Percentiles rank a stretch among this genome's conserved stretches.
Conservation (phyloP, 805 yeast species). For the Pichia phayaonensis region DNA sequence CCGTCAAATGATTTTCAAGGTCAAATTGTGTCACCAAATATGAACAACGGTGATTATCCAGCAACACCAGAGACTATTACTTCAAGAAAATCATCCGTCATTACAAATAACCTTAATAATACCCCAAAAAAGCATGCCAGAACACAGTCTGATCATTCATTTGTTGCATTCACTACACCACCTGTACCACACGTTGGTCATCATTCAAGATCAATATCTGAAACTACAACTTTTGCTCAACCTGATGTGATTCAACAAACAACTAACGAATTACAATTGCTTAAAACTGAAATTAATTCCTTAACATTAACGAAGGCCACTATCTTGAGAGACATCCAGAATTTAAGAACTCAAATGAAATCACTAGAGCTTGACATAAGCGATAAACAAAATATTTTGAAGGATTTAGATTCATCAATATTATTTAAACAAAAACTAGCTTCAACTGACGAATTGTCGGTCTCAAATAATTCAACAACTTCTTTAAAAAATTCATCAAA, state of each 20-base stretch:
- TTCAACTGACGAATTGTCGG: slow-evolving; percentile 3
- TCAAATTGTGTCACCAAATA: not conserved
- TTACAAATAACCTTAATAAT: not conserved
- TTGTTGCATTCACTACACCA: slow-evolving; percentile 35
- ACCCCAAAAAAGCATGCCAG: slow-evolving; percentile 16
- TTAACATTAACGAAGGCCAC: slow-evolving; percentile 34
- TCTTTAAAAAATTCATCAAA: slow-evolving; percentile 7
- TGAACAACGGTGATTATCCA: not conserved
- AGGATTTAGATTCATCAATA: slow-evolving; percentile 12
- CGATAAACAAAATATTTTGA: slow-evolving; percentile 14
- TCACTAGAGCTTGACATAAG: slow-evolving; percentile 39
- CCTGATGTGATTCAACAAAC: slow-evolving; percentile 23
- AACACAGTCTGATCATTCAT: slow-evolving; percentile 25
- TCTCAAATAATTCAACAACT: slow-evolving; percentile 7
- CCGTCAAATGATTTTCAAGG: slow-evolving; percentile 16
- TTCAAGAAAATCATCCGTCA: not conserved
- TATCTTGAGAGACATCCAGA: slow-evolving; percentile 43
- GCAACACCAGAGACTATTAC: slow-evolving; percentile 7
- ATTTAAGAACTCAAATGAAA: slow-evolving; percentile 40
- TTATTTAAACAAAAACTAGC: slow-evolving; percentile 1
- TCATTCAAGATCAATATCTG: slow-evolving; percentile 39
- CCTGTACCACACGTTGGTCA: slow-evolving; percentile 35
- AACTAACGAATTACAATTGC: slow-evolving; percentile 33
- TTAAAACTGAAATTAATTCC: slow-evolving; percentile 35
- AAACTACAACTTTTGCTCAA: slow-evolving; percentile 28